Conservation (phyloP, 2,329 filamentous ascomycete genomes). For the Botrytis tulipae region DNA sequence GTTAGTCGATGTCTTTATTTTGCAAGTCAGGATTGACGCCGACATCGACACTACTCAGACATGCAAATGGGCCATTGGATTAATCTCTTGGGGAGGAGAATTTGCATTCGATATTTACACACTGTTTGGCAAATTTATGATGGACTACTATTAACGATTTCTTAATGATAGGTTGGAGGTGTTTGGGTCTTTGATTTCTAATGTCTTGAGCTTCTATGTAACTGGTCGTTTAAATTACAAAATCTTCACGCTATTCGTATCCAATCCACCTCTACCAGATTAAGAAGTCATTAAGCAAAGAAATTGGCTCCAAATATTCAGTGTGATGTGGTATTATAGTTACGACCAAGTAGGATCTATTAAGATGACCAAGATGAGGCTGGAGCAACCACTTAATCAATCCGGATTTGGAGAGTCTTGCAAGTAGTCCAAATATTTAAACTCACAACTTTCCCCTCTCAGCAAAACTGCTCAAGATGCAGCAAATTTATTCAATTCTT, state of each 20-base stretch:
- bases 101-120: background rate
- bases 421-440: background rate
- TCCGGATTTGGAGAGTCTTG: background rate
- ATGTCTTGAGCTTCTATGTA: background rate
- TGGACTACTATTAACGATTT: background rate
- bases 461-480: background rate
- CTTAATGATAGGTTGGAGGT: background rate
- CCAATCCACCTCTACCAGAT: background rate
- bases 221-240: background rate
- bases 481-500: background rate
- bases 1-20: background rate
- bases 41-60: background rate
- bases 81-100: background rate
- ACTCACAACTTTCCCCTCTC: background rate
- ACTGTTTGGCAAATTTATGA: background rate
- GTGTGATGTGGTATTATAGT: background rate
- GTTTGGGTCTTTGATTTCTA: background rate
- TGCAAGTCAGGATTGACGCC: background rate
- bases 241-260: background rate
- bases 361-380: background rate
- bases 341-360: background rate
- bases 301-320: background rate
- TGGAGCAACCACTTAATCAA: background rate
- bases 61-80: too few species aligned
- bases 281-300: background rate